Percentiles rank a stretch among this genome's conserved stretches.
Conservation (phyloP, 2,329 filamentous ascomycete genomes). For the Lecanicillium sp. region DNA sequence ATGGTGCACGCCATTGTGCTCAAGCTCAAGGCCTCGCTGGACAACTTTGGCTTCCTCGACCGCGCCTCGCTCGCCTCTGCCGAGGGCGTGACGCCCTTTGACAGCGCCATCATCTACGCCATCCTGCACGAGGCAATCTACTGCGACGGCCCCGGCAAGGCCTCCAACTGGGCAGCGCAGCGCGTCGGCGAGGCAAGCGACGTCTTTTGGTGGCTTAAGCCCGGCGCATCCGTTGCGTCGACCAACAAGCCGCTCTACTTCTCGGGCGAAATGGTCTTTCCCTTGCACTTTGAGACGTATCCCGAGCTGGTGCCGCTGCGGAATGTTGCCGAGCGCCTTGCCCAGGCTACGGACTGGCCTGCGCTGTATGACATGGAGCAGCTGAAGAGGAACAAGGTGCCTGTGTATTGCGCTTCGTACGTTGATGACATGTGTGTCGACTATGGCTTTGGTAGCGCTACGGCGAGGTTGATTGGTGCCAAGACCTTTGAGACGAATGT, state of each 20-base stretch:
- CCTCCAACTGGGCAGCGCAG: conserved; percentile 69
- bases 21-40: conserved; percentile 62
- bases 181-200: conserved; percentile 45
- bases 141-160: conserved; percentile 55
- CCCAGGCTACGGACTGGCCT: conserved; percentile 61
- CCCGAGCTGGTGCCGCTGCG: conserved; percentile 63
- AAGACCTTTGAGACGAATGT: conserved; percentile 80
- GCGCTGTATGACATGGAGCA: conserved; percentile 67
- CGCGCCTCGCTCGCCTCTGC: conserved; percentile 60
- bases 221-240: conserved; percentile 14
- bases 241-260: conserved; percentile 58
- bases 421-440: conserved; percentile 92
- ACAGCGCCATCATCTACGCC: conserved; percentile 74
- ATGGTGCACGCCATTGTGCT: conserved; percentile 66
- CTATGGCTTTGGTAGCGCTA: conserved; percentile 62
- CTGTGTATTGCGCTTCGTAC: conserved; percentile 77
- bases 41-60: conserved; percentile 67
- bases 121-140: conserved; percentile 85
- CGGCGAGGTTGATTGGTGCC: conserved; percentile 64
- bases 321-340: conserved; percentile 62
- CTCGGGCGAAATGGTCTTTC: conserved; percentile 88
- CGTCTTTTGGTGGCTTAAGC: conserved; percentile 43
- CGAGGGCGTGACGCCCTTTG: conserved; percentile 61
- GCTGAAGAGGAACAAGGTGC: conserved; percentile 68
- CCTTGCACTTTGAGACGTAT: conserved; percentile 76